Evolutionary conservation across 164 flowering plant species (phyloP), one percentile per base, ranked within the genome.

Genomic region (Santalum album): DNA sequence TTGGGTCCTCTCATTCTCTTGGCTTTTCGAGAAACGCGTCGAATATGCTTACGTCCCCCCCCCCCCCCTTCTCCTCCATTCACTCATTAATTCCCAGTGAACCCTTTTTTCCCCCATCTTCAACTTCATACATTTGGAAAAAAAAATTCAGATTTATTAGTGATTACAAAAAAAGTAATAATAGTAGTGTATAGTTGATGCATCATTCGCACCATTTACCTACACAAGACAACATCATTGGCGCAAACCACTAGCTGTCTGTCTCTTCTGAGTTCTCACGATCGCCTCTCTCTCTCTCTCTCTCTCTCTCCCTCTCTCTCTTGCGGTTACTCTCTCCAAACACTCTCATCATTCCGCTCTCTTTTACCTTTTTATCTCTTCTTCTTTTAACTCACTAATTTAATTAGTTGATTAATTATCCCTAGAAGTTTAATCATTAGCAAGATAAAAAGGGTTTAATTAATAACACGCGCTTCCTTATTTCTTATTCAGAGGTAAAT

Each of bases 161-260:
- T 29, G 34, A 9, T 3, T 29, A 29, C 9, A 29, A 29, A 29
- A 9, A 29, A 3, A 29, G 4, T 3, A 29, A 3, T 3, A 3
- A 29, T 3, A 29, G 34, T 29, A 29, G 34, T 29, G 9, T 29
- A 71, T 68, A 69, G 67, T 47, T 72, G 70, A 62, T 63, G 76
- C 72, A 84, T 82, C 81, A 82, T 84, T 82, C 61, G 75, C 60
- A 74, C 85, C 84, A 79, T 79, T 77, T 72, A 71, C 75, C 76
- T 52, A 55, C 75, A 74, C 70, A 72, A 76, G 85, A 85, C 92
- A 81, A 53, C 80, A 88, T 88, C 72, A 88, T 85, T 77, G 67
- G 59, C 67, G 63, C 82, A 71, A 53, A 69, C 79, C 75, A 66
- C 71, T 66, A 53, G 69, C 63, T 78, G 64, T 76, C 72, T 72